Evolutionary conservation across 805 yeast genomes (phyloP).

Genomic region (Spathaspora boniae): DNA sequence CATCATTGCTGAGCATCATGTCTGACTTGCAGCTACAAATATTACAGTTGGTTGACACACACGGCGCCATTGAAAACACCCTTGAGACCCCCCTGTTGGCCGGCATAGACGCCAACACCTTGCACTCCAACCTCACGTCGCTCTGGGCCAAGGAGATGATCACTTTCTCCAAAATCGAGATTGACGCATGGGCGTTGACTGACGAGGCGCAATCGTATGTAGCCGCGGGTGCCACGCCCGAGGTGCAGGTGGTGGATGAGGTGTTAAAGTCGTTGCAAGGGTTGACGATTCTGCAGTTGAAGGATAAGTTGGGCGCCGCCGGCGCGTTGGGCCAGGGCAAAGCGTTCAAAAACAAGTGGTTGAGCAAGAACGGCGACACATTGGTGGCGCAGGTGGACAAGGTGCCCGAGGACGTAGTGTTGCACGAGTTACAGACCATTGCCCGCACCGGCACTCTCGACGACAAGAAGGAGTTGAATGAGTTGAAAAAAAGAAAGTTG

Average conservation of each 20-base stretch:
- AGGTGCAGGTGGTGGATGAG: conserved; percentile 70
- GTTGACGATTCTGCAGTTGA: conserved; percentile 74
- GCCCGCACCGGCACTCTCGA: conserved; percentile 50
- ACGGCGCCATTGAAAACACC: conserved; percentile 64
- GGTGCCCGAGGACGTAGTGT: conserved; percentile 65
- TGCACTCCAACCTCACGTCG: conserved; percentile 84
- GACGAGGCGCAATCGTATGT: conserved; percentile 80
- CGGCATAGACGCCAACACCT: conserved; percentile 54
- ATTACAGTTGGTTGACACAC: conserved; percentile 57
- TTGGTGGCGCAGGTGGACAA: conserved; percentile 59
- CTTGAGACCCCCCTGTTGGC: conserved; percentile 57
- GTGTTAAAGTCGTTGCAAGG: conserved; percentile 75
- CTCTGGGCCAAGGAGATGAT: conserved; percentile 82
- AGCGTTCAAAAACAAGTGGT: conserved; percentile 98
- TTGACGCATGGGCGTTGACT: conserved; percentile 71
- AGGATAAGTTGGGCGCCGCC: conserved; percentile 66
- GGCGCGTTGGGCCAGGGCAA: conserved; percentile 95
- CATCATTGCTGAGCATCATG: conserved; percentile 36
- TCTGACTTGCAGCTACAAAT: conserved; percentile 64
- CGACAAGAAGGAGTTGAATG: conserved; percentile 68
- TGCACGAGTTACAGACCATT: conserved; percentile 58
- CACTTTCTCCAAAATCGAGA: conserved; percentile 65
- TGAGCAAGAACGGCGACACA: conserved; percentile 79
- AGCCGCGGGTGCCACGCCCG: conserved; percentile 77
- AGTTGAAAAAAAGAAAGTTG: conserved; percentile 92